These are phyloP conservation scores for Naganishia sp. DNA, from an alignment of 1,284 basidiomycete species.

Conservation along the genomic window DNA sequence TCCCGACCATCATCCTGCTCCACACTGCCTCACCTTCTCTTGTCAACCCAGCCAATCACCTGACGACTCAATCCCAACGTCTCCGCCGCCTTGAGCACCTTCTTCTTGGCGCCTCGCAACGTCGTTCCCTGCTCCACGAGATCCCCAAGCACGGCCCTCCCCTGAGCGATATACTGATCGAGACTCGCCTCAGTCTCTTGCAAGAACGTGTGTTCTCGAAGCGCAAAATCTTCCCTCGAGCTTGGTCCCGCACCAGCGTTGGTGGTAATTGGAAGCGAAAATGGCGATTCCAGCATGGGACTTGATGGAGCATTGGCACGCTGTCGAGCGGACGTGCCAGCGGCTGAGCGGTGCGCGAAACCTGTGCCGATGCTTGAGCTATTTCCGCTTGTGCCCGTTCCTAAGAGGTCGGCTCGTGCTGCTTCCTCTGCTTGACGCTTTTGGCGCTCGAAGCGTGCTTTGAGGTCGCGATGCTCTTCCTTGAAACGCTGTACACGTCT, in stretches of 20 bases:
- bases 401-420: slow-evolving; percentile 55
- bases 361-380: slow-evolving; percentile 25
- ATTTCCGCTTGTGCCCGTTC: slow-evolving; percentile 16
- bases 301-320: slow-evolving; percentile 58
- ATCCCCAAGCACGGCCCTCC: slow-evolving; percentile 82
- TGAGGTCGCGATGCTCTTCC: slow-evolving; percentile 54
- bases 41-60: slow-evolving; percentile 93
- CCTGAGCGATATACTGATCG: slow-evolving; percentile 87
- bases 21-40: slow-evolving; percentile 67
- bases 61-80: slow-evolving; percentile 86
- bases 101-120: slow-evolving; percentile 83
- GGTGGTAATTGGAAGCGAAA: slow-evolving; percentile 43
- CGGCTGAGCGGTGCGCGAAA: slow-evolving; percentile 58
- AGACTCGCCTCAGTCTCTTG: slow-evolving; percentile 74
- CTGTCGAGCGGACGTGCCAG: slow-evolving; percentile 26
- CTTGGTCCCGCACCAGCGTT: slow-evolving; percentile 62
- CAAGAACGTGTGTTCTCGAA: slow-evolving; percentile 83
- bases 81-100: slow-evolving; percentile 83
- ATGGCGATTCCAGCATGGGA: slow-evolving; percentile 47
- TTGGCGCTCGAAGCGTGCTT: slow-evolving; percentile 54
- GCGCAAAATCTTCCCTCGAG: slow-evolving; percentile 68
- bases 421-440: slow-evolving; percentile 49
- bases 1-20: background rate
- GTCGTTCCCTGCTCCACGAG: slow-evolving; percentile 86
- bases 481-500: slow-evolving; percentile 56